Evolutionary conservation across 495 filamentous ascomycete species (phyloP).

Genomic region (Podospora australis): DNA sequence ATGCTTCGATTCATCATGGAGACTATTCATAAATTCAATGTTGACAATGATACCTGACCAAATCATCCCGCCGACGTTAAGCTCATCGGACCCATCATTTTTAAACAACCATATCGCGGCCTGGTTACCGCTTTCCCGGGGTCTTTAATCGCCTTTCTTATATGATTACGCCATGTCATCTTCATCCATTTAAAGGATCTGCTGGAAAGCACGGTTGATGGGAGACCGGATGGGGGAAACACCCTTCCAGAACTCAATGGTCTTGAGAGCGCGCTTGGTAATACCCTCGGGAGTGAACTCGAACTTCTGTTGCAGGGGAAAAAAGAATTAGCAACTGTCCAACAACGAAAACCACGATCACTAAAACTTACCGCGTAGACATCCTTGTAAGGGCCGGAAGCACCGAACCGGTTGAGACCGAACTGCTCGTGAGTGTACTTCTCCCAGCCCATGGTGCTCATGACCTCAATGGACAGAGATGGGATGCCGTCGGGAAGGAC

Average conservation of each 20-base stretch:
- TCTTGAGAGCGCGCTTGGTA: slow-evolving; percentile 84
- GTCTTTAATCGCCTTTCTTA: not conserved
- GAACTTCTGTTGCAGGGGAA: slow-evolving; percentile 72
- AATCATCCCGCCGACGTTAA: slow-evolving; percentile 2
- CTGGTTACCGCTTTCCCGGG: not conserved
- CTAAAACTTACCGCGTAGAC: slow-evolving; percentile 74
- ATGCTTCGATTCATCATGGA: slow-evolving; percentile 11
- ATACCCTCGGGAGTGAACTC: slow-evolving; percentile 97
- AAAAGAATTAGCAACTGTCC: slow-evolving; percentile 11
- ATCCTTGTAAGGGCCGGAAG: slow-evolving; percentile 92
- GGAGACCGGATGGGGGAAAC: slow-evolving; percentile 82
- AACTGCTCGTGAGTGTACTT: slow-evolving; percentile 98
- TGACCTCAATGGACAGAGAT: slow-evolving; percentile 86
- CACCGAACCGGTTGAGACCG: slow-evolving; percentile 96
- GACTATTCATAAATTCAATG: slow-evolving; percentile 9
- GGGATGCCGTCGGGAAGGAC: slow-evolving; percentile 94
- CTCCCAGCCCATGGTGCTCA: slow-evolving; percentile 94
- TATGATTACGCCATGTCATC: not conserved
- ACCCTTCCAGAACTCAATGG: slow-evolving; percentile 95
- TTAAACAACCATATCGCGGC: not conserved
- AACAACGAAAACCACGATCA: not conserved
- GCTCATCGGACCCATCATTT: slow-evolving; percentile 1
- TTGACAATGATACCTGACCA: slow-evolving; percentile 6
- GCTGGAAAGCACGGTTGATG: slow-evolving; percentile 86
- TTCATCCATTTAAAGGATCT: slow-evolving; percentile 58